Evolutionary conservation across 2,329 filamentous ascomycete species (phyloP), one percentile per base, ranked within the genome.

Genomic region (Didymella arachidicola): DNA sequence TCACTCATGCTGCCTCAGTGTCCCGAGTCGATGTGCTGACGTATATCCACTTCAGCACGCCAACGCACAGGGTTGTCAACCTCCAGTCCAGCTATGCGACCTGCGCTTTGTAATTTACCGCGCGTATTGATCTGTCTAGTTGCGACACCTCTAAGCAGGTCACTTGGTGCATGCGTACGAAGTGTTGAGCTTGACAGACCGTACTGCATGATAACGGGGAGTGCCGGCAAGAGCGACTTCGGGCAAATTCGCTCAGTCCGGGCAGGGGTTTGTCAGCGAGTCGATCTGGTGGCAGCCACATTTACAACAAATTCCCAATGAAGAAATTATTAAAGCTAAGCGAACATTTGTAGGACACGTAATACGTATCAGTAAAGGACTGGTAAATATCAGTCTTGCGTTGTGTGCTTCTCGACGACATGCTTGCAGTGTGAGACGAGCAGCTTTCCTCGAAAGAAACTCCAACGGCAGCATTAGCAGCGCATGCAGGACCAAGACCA

Each of bases 131-230:
- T 7, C 29, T 29, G 29, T 45, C 42, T 10, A n/a, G 26, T 30
- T 46, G 10, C n/a, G 18, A 44, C 42, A 50, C 54, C 42, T 32
- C 18, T 54, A 53, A 59, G 45, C 39, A 46, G 19, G 34, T 39
- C 45, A 50, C 44, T 50, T 50, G 39, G 30, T 48, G 29, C 16
- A 53, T 22, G 14, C 4, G 16, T 32, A 10, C 11, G 10, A 26
- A 11, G 36, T 7, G 26, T 45, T 48, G 29, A 29, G 30, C 12
- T 43, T 12, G 34, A 30, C 36, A 29, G 22, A 32, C 14, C 14
- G n/a, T 45, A 25, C 7, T 47, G 22, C 19, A 42, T 32, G 25
- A 14, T 11, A 29, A 43, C 43, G 49, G 49, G 48, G 34, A 49
- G 7, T 57, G 18, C 53, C 50, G 50, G 56, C 45, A 46, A 53